Percentiles rank a stretch among this genome's conserved stretches.
Conservation (phyloP, 768 basidiomycete genomes). For the Mycena galericulata region DNA sequence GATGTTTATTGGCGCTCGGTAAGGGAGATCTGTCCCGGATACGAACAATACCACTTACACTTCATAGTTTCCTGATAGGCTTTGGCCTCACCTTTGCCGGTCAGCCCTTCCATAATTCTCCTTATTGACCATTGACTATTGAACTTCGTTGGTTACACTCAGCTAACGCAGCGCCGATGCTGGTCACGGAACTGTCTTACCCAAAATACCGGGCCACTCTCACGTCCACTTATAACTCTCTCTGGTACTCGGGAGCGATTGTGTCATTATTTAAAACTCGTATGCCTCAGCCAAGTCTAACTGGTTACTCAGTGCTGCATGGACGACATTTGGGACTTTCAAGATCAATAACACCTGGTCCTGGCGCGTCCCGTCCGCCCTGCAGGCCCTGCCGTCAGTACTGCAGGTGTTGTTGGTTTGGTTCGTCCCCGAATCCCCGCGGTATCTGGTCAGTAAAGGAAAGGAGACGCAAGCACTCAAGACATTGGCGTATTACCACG, state of each 20-base stretch:
- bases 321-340: constrained; percentile 87
- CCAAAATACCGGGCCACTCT: constrained; percentile 84
- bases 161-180: constrained; percentile 82
- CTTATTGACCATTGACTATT: background rate
- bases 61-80: constrained; percentile 71
- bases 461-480: constrained; percentile 73
- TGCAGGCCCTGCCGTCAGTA: constrained; percentile 80
- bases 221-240: constrained; percentile 83
- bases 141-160: constrained; percentile 26
- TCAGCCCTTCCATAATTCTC: constrained; percentile 36
- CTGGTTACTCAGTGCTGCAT: constrained; percentile 65
- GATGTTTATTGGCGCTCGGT: constrained; percentile 87
- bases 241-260: constrained; percentile 89
- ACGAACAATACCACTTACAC: no score
- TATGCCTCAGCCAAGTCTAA: background rate
- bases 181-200: constrained; percentile 87
- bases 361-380: constrained; percentile 84
- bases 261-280: constrained; percentile 55
- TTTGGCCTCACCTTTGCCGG: constrained; percentile 81
- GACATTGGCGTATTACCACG: constrained; percentile 85
- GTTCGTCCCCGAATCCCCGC: constrained; percentile 85
- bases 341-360: constrained; percentile 74
- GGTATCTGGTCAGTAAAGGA: constrained; percentile 84
- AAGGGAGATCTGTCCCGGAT: no score
- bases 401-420: constrained; percentile 73